Base-by-base conservation (phyloP, 2,329 filamentous ascomycete species). In the Stachybotrys chlorohalonatus region DNA sequence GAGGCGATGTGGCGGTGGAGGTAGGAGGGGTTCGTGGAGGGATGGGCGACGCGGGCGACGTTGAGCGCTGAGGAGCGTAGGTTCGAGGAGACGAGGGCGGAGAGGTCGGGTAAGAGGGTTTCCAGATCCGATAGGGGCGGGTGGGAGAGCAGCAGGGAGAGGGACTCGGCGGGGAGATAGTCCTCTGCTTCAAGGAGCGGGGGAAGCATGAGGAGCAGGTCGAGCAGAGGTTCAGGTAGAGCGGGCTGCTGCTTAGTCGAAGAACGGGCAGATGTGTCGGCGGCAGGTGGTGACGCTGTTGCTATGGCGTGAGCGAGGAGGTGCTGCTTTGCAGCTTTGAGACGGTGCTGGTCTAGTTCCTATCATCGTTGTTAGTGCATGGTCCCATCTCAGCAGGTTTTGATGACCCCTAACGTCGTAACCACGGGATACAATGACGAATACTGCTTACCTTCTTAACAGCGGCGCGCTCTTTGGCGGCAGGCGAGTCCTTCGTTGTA, bases 1-100 rank as follows among this genome's bases (percentile, higher is more conserved):
- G 72, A 68, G 1, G 80, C 71, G 52, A 85, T 77, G 30, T 73
- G 67, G 17, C 82, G 80, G 68, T 85, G 82, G n/a, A 84, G 69
- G 62, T 74, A 81, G 17, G 79, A 80, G 0, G 79, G 71, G 64
- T 81, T 81, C 1, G 76, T 80, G 15, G 69, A 68, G 0, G 79
- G 78, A 58, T 75, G 72, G 3, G 73, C 65, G 39, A 80, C 69
- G 46, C 79, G 75, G 1, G 78, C 73, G 30, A 83, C 70, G 15
- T 70, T 62, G 13, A 75, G 68, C 31, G 81, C 80, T 13, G 75
- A 73, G 1, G 70, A 63, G 53, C 78, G 76, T 0, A 86, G 72
- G n/a, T 71, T 69, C 0, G 70, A 62, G 3, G 80, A 81, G 16
- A 84, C 57, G 6, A 82, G 67, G 2, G 67, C 62, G 1, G 73